phyloP scores from a whole-genome alignment of 2,329 filamentous ascomycete species.

The Lachnellula cervina region DNA sequence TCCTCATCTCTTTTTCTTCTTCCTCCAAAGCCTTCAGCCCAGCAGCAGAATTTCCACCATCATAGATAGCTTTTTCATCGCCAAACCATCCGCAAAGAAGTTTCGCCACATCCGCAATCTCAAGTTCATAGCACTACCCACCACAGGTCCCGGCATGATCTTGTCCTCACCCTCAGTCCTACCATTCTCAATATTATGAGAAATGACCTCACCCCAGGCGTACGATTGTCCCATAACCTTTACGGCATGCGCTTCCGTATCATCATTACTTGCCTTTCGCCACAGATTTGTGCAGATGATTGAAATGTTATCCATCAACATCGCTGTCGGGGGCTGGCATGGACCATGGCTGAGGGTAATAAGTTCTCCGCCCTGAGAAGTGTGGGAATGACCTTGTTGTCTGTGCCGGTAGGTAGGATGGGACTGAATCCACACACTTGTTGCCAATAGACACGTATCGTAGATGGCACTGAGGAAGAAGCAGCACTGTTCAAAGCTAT shows the following conservation, averaged over 20 bases:
- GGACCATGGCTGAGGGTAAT: neutral
- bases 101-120: constrained; percentile 10
- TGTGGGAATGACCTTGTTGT: neutral
- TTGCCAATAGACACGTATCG: constrained; percentile 16
- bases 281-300: constrained; percentile 18
- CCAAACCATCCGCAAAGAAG: constrained; percentile 15
- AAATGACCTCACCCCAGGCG: constrained; percentile 16
- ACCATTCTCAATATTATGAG: neutral
- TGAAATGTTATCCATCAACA: constrained; percentile 23
- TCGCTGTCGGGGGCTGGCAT: neutral
- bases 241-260: constrained; percentile 12
- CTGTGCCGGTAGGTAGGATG: constrained; percentile 1
- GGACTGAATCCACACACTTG: constrained; percentile 8
- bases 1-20: no score
- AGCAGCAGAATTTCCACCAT: neutral
- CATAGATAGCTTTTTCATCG: constrained; percentile 1
- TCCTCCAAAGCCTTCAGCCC: neutral
- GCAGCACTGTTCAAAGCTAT: neutral
- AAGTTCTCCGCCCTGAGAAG: neutral
- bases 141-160: neutral
- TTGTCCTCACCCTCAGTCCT: neutral
- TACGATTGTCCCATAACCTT: constrained; percentile 18
- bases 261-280: constrained; percentile 19
- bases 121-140: neutral
- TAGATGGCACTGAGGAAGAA: constrained; percentile 16